Conservation (phyloP, 305 asterid species). For the Fraxinus angustifolia region DNA sequence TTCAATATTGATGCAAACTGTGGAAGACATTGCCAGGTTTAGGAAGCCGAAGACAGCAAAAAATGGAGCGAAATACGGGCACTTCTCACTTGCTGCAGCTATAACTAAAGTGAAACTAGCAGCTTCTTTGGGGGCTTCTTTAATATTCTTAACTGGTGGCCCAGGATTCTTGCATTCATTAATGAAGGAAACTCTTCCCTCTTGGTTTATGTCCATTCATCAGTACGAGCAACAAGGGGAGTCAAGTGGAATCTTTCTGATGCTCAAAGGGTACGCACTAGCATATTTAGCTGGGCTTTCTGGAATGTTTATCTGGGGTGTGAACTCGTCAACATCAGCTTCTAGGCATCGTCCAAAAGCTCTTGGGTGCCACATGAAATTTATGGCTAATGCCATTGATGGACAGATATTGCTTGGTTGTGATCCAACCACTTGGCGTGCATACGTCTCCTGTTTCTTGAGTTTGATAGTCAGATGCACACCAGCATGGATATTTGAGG, state of each 20-base stretch:
- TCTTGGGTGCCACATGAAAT: constrained; percentile 70
- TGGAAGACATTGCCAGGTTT: constrained; percentile 50
- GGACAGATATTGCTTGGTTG: constrained; percentile 82
- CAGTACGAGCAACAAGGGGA: constrained; percentile 37
- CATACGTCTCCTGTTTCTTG: constrained; percentile 71
- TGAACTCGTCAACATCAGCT: constrained; percentile 55
- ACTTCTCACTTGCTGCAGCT: constrained; percentile 61
- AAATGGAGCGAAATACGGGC: constrained; percentile 44
- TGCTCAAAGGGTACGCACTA: constrained; percentile 74
- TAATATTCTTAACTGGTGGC: constrained; percentile 80
- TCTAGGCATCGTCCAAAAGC: constrained; percentile 67
- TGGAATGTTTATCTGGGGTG: constrained; percentile 80
- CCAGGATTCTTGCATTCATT: constrained; percentile 73
- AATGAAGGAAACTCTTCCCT: constrained; percentile 80
- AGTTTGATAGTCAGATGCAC: constrained; percentile 71
- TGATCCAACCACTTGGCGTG: constrained; percentile 80
- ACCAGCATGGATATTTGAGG: constrained; percentile 72
- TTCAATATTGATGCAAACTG: constrained; percentile 66
- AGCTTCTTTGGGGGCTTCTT: constrained; percentile 80
- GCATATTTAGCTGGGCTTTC: constrained; percentile 69
- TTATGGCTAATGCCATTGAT: constrained; percentile 68
- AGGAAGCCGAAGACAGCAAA: constrained; percentile 36
- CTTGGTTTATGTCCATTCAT: constrained; percentile 84
- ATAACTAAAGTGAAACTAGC: constrained; percentile 78
- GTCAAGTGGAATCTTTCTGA: constrained; percentile 43